These are phyloP conservation scores for Cordyceps sp. DNA, from an alignment of 2,329 filamentous ascomycete genomes.

Conservation along the genomic window DNA sequence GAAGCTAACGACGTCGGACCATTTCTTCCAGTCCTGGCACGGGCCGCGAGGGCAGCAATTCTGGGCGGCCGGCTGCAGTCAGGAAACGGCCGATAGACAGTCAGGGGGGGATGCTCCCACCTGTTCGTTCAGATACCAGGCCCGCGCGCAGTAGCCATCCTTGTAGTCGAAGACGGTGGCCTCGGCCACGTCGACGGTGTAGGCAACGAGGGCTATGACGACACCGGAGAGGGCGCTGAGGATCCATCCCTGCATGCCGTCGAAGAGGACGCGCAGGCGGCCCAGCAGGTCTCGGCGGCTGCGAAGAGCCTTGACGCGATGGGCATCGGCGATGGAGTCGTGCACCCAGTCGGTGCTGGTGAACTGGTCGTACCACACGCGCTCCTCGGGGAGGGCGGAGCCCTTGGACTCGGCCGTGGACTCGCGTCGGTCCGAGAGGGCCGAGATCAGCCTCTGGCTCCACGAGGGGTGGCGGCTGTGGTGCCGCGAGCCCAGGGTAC, in stretches of 20 bases:
- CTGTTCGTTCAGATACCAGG: conserved; percentile 62
- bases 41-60: conserved; percentile 37
- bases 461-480: conserved; percentile 43
- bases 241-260: conserved; percentile 87
- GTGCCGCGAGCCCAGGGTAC: conserved; percentile 22
- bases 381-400: conserved; percentile 59
- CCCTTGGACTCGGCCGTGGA: conserved; percentile 47
- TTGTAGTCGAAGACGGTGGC: conserved; percentile 79
- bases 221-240: conserved; percentile 80
- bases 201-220: conserved; percentile 71
- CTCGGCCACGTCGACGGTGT: conserved; percentile 78
- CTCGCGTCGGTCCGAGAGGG: conserved; percentile 39
- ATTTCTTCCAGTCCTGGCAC: conserved; percentile 39
- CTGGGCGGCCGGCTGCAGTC: conserved; percentile 11
- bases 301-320: conserved; percentile 69
- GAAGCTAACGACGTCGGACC: conserved; percentile 31
- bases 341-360: conserved; percentile 97
- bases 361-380: conserved; percentile 97
- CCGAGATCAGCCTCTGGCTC: conserved; percentile 44
- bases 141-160: conserved; percentile 60
- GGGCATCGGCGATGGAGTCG: conserved; percentile 88
- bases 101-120: conserved; percentile 12
- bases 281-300: conserved; percentile 72
- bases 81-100: not conserved
- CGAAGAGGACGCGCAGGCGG: conserved; percentile 59